A percentile compares a stretch with the other conserved stretches of the same genome.
Conservation (phyloP, 2,329 filamentous ascomycete genomes). For the Diplodia scrobiculata region DNA sequence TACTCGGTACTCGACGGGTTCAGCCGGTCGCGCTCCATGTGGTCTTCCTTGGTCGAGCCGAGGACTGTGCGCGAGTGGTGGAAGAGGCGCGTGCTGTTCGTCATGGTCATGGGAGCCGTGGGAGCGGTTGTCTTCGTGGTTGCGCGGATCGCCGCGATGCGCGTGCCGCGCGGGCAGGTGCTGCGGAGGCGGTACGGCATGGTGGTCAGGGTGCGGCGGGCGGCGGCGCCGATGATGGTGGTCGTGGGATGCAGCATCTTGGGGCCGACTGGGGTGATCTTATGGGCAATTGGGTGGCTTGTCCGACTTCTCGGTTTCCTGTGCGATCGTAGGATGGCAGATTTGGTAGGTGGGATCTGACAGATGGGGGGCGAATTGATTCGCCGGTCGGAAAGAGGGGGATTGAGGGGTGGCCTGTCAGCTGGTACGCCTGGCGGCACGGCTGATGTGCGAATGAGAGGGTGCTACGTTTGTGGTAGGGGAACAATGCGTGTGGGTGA, state of each 20-base stretch:
- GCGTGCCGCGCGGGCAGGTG: slow-evolving; percentile 25
- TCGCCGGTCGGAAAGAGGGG: slow-evolving; percentile 9
- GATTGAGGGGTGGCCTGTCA: slow-evolving; percentile 3
- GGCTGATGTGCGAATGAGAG: not conserved
- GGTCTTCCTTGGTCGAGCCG: slow-evolving; percentile 45
- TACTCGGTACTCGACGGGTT: slow-evolving; percentile 68
- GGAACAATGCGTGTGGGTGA: not conserved
- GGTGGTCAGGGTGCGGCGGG: not conserved
- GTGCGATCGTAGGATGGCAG: not conserved
- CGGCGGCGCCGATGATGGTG: not conserved
- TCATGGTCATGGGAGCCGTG: not conserved
- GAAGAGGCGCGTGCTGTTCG: not conserved
- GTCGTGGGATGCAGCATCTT: not conserved
- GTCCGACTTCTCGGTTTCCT: not conserved
- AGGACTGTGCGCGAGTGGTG: not conserved
- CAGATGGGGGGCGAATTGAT: not conserved
- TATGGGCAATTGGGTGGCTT: not conserved
- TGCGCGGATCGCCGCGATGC: slow-evolving; percentile 12
- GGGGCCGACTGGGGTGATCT: not conserved
- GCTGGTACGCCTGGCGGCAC: not conserved
- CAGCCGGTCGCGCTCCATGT: slow-evolving; percentile 58
- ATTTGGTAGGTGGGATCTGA: not conserved
- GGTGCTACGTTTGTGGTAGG: not conserved
- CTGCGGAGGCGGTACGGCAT: slow-evolving; percentile 11
- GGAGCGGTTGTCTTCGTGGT: not conserved